Conservation (phyloP, 2,329 filamentous ascomycete species). For the Eutypa lata region DNA sequence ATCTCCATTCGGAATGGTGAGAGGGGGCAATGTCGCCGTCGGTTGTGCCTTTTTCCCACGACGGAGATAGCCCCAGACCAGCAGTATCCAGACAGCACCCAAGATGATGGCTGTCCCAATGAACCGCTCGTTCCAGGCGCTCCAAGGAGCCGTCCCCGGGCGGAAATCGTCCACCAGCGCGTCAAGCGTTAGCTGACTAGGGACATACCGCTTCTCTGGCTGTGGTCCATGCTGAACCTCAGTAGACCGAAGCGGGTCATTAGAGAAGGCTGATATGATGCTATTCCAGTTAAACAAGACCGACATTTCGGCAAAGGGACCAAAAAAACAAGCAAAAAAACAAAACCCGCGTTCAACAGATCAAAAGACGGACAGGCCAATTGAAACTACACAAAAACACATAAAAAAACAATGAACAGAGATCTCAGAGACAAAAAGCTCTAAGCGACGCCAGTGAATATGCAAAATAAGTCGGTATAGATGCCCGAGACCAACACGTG, state of each 20-base stretch:
- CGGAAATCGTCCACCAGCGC: no score
- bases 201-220: no score
- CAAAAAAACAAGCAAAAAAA: background rate
- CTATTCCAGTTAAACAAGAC: background rate
- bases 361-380: background rate
- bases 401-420: background rate
- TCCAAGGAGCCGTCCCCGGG: no score
- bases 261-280: background rate
- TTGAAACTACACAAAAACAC: background rate
- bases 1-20: conserved; percentile 6
- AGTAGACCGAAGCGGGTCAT: background rate
- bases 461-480: background rate
- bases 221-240: no score
- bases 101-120: conserved; percentile 10
- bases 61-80: conserved; percentile 8
- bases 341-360: background rate
- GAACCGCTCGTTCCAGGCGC: conserved; percentile 1
- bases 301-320: background rate
- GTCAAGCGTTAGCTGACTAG: no score
- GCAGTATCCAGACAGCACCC: conserved; percentile 5
- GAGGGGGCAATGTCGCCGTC: background rate
- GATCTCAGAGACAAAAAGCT: background rate
- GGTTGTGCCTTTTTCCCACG: conserved; percentile 5
- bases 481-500: background rate
- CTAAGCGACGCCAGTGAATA: background rate